phyloP scores from a whole-genome alignment of 2,329 filamentous ascomycete genomes.

The Lizonia empirigonia region DNA sequence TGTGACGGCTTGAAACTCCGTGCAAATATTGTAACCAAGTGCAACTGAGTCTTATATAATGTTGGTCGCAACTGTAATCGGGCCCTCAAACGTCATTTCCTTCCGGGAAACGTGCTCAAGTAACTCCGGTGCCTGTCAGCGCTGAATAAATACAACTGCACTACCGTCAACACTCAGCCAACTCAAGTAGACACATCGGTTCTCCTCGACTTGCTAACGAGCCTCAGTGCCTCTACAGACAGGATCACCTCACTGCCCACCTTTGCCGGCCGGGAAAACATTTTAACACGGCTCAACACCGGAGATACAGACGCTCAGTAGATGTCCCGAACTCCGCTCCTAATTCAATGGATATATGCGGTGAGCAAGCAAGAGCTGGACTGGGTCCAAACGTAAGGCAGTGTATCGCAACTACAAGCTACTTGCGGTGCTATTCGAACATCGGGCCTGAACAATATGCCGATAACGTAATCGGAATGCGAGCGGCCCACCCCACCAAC shows the following conservation, averaged over 20 bases:
- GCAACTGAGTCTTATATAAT: constrained; percentile 2
- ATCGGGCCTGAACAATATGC: not conserved
- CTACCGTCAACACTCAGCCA: not conserved
- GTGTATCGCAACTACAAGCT: not conserved
- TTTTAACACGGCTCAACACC: not conserved
- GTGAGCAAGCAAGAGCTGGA: constrained; percentile 2
- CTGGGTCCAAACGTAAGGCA: not conserved
- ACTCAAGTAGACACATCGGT: not conserved
- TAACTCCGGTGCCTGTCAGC: not conserved
- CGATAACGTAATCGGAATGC: no score
- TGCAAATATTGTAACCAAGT: not conserved
- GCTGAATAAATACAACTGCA: not conserved
- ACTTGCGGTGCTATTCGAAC: not conserved
- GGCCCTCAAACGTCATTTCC: not conserved
- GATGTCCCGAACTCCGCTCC: not conserved
- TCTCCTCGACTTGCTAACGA: not conserved
- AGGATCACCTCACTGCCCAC: not conserved
- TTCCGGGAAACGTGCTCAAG: constrained; percentile 1
- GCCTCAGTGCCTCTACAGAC: not conserved
- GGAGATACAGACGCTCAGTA: not conserved
- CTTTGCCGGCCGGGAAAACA: not conserved
- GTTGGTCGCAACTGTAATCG: not conserved
- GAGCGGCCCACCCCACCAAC: no score
- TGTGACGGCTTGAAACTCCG: not conserved
- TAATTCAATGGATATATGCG: not conserved